Evolutionary conservation across 768 basidiomycete species (phyloP), one percentile per base, ranked within the genome.

Genomic region (Guyanaporus albipodus): DNA sequence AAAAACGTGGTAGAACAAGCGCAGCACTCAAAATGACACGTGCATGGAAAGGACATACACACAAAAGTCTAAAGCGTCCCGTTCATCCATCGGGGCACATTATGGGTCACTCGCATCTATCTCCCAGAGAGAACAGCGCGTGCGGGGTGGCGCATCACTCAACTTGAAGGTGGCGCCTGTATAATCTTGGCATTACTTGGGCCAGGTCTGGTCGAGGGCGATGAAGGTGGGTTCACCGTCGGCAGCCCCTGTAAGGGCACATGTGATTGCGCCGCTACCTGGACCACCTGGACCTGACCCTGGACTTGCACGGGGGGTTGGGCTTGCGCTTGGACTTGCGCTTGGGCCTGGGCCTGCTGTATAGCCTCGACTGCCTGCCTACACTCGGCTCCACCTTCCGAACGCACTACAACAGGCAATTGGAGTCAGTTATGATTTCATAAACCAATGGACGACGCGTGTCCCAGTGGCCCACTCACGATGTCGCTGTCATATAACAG

Each of bases 361-460:
- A 67, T 61, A 37, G 66, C 66, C 53, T 71, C 71, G 42, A 68
- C 66, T 9, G 68, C 59, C 39, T 64, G 67, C 54, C 85, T 74
- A 64, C 87, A 91, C 28, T 89, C 86, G 48, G 84, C 82, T 53
- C 86, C 88, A 54, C 86, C 86, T 66, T 91, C 88, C 42, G 88
- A 91, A 59, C 87, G 84, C 54, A 91, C 87, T 90, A 62, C 27
- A 62, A 38, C 33, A 53, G 43, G 48, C 42, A 53, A n/a, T 49
- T 49, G 12, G 44, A 49, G 54, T 69, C 48, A 65, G 58, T 47
- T 35, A 48, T 42, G 48, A 51, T 49, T 40, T 62, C 52, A 64
- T 50, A 58, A 48, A 56, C 38, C 34, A 39, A 46, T 17, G 60
- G 48, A 52, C 39, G 42, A 44, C 41, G 55, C 56, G 61, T 59